phyloP scores from a whole-genome alignment of 495 filamentous ascomycete species.

The Amorphotheca resinae region DNA sequence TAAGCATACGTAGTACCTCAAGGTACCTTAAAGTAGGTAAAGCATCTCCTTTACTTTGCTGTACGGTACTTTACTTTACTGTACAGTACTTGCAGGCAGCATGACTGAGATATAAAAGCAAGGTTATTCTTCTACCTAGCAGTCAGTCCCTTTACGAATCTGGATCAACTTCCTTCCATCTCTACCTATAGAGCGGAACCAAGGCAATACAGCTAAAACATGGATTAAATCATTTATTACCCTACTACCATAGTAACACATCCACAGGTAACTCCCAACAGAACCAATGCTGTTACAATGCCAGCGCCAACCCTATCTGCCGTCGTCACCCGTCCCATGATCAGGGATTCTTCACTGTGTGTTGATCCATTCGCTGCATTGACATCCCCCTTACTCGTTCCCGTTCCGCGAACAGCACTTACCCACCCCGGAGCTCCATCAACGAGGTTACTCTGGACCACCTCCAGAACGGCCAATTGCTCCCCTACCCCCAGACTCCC shows the following conservation, averaged over 20 bases:
- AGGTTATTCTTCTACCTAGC: no score
- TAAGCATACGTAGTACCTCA: no score
- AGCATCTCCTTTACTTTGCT: no score
- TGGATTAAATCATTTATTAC: not conserved
- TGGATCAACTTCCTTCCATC: no score
- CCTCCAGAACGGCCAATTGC: constrained; percentile 57
- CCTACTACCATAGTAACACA: constrained; percentile 7
- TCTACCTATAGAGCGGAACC: no score
- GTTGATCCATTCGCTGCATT: constrained; percentile 40
- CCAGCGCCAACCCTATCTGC: constrained; percentile 49
- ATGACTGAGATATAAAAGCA: no score
- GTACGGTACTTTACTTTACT: no score
- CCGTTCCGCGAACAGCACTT: constrained; percentile 33
- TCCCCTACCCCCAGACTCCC: constrained; percentile 47
- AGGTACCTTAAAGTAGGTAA: no score
- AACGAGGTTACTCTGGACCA: constrained; percentile 46
- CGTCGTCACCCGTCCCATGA: constrained; percentile 25
- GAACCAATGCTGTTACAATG: constrained; percentile 41
- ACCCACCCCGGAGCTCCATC: constrained; percentile 20
- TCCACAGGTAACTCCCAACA: constrained; percentile 24
- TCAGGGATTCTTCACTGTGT: not conserved
- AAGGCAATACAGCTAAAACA: not conserved
- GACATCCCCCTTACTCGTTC: constrained; percentile 62
- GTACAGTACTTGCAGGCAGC: no score
- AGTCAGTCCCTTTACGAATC: no score